Evolutionary conservation across 805 yeast species (phyloP).

Genomic region (Kuraishia piskuri): DNA sequence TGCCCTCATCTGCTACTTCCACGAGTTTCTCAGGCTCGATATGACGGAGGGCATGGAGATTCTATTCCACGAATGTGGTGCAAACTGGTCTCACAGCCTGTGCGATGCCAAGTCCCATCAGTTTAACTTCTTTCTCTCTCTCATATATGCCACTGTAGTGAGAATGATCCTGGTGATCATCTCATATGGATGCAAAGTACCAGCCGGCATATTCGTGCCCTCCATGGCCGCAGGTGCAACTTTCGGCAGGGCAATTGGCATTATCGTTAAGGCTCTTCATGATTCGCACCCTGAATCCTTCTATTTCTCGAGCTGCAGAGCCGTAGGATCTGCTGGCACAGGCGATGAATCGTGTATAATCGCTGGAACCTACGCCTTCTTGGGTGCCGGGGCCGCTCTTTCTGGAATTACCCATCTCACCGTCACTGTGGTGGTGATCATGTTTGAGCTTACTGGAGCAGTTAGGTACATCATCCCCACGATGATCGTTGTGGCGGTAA

Average conservation of each 20-base stretch:
- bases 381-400: constrained; percentile 94
- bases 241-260: constrained; percentile 82
- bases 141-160: constrained; percentile 61
- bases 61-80: constrained; percentile 75
- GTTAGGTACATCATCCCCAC: constrained; percentile 85
- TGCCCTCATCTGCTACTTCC: constrained; percentile 73
- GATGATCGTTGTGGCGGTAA: constrained; percentile 89
- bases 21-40: constrained; percentile 71
- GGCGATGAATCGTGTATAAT: constrained; percentile 51
- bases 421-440: constrained; percentile 86
- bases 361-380: constrained; percentile 90
- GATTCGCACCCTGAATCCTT: constrained; percentile 26
- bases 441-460: constrained; percentile 97
- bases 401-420: constrained; percentile 93
- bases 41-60: constrained; percentile 96
- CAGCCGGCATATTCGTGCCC: constrained; percentile 97
- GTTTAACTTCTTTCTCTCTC: constrained; percentile 35
- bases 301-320: constrained; percentile 28
- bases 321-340: constrained; percentile 21
- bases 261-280: constrained; percentile 48
- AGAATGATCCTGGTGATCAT: constrained; percentile 68
- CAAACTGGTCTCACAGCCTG: constrained; percentile 26
- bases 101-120: constrained; percentile 26
- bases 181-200: constrained; percentile 89
- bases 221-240: constrained; percentile 96